A percentile compares a stretch with the other conserved stretches of the same genome.
Evolutionary conservation across 352 stramenopile genomes (phyloP).

Genomic region (Pythium dissimile): DNA sequence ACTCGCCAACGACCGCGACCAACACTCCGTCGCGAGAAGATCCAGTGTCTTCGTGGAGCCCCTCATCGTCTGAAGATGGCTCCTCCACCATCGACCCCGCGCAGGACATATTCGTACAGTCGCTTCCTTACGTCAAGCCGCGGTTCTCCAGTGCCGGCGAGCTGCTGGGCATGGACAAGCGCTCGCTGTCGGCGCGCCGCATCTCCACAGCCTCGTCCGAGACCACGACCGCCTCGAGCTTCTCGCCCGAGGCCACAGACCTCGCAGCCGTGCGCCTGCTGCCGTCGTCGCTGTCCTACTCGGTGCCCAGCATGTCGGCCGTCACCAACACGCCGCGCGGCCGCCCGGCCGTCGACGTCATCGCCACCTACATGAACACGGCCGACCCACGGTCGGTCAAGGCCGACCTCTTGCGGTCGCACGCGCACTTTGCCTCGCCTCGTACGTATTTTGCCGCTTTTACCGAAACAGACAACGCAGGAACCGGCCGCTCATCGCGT

Average conservation of each 20-base stretch:
- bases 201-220: slow-evolving; percentile 44
- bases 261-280: slow-evolving; percentile 25
- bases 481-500: slow-evolving; percentile 23
- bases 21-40: neutral
- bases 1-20: neutral
- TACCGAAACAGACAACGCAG: too few relatives aligned
- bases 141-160: slow-evolving; percentile 31
- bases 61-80: neutral
- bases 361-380: slow-evolving; percentile 90
- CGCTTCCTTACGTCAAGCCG: slow-evolving; percentile 67
- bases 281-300: slow-evolving; percentile 64
- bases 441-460: slow-evolving; percentile 30
- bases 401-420: slow-evolving; percentile 69
- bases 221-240: slow-evolving; percentile 30
- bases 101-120: slow-evolving; percentile 37
- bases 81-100: neutral
- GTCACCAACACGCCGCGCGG: slow-evolving; percentile 65
- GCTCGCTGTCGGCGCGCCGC: slow-evolving; percentile 32
- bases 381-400: slow-evolving; percentile 73
- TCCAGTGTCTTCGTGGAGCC: slow-evolving; percentile 1
- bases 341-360: slow-evolving; percentile 76
- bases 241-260: slow-evolving; percentile 31
- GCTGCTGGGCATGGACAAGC: slow-evolving; percentile 26
- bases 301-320: slow-evolving; percentile 51
- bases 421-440: slow-evolving; percentile 72